phyloP scores from a whole-genome alignment of 768 basidiomycete species.

The Atractiella rhizophila region DNA sequence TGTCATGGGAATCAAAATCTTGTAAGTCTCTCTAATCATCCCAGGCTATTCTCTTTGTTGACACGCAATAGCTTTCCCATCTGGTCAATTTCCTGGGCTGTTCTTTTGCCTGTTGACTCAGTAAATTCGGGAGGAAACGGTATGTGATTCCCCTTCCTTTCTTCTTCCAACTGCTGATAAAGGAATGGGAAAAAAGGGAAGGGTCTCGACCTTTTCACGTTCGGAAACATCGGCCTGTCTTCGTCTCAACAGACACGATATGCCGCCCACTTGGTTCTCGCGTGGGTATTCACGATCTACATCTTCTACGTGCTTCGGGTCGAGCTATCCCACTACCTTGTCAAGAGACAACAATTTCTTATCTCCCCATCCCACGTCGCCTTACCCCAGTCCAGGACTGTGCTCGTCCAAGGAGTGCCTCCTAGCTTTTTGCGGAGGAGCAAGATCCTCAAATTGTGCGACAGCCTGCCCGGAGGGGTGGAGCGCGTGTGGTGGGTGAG shows the following conservation, averaged over 20 bases:
- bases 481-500: constrained; percentile 78
- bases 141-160: not conserved
- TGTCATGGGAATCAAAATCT: constrained; percentile 55
- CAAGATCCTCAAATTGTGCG: constrained; percentile 55
- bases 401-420: constrained; percentile 1
- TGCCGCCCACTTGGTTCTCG: constrained; percentile 51
- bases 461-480: constrained; percentile 71
- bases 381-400: constrained; percentile 5
- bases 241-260: constrained; percentile 33
- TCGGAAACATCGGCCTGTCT: constrained; percentile 1
- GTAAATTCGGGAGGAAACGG: constrained; percentile 31
- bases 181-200: no score
- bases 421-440: constrained; percentile 21
- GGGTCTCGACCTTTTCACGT: constrained; percentile 13
- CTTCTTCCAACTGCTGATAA: not conserved
- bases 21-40: constrained; percentile 38
- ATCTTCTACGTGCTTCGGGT: constrained; percentile 4
- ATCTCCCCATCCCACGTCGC: constrained; percentile 1
- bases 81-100: constrained; percentile 66
- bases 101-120: constrained; percentile 46
- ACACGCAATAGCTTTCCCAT: constrained; percentile 56
- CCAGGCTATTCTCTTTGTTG: not conserved
- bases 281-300: constrained; percentile 32
- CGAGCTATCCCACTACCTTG: constrained; percentile 2
- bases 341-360: constrained; percentile 5